Conservation (phyloP, 305 asterid species). For the Withania somnifera region DNA sequence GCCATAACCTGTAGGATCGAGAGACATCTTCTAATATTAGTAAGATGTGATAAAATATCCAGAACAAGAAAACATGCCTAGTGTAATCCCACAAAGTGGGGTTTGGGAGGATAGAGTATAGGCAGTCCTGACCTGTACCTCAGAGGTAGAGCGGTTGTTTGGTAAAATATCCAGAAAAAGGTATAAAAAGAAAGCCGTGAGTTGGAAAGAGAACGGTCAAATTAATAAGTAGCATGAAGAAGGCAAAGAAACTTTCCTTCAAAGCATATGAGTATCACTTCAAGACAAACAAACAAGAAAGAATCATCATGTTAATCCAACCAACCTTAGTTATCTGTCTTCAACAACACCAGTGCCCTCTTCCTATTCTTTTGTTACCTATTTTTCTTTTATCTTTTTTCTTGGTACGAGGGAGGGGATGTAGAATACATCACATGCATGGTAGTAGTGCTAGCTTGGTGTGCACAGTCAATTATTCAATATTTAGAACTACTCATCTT, state of each 20-base stretch:
- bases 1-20: constrained; percentile 11
- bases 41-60: background rate
- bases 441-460: background rate
- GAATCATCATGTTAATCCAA: background rate
- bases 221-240: background rate
- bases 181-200: background rate
- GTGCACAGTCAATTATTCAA: background rate
- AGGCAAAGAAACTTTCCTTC: background rate
- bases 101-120: too few species aligned
- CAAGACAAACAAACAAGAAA: background rate
- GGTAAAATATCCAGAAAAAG: background rate
- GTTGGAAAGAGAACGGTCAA: background rate
- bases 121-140: too few species aligned
- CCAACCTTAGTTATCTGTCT: background rate
- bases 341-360: background rate
- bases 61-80: too few species aligned
- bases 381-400: background rate
- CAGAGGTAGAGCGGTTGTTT: too few species aligned
- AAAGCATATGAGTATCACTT: background rate
- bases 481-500: background rate
- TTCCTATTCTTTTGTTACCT: background rate
- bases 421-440: background rate
- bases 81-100: too few species aligned
- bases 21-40: background rate
- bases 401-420: background rate